These are phyloP conservation scores for Neopestalotiopsis sp. DNA, from an alignment of 2,329 filamentous ascomycete genomes.

Conservation along the genomic window DNA sequence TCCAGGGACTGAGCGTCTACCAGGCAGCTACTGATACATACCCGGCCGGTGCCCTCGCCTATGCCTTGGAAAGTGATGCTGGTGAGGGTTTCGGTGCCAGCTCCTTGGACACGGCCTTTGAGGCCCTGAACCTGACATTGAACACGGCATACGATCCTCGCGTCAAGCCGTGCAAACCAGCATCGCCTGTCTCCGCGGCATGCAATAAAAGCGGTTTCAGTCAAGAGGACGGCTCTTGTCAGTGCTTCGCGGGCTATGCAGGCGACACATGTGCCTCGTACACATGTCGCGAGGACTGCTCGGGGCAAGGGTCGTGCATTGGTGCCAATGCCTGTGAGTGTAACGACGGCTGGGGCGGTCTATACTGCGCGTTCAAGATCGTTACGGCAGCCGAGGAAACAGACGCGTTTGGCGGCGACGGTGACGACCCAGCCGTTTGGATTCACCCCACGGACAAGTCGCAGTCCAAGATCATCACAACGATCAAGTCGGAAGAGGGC, in stretches of 20 bases:
- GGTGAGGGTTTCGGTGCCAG: slow-evolving; percentile 45
- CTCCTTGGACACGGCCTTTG: slow-evolving; percentile 42
- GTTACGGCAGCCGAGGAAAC: slow-evolving; percentile 49
- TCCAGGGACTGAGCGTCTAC: slow-evolving; percentile 47
- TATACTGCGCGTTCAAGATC: slow-evolving; percentile 50
- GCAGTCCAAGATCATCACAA: slow-evolving; percentile 56
- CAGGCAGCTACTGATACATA: slow-evolving; percentile 43
- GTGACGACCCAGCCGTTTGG: slow-evolving; percentile 56
- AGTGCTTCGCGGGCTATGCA: slow-evolving; percentile 50
- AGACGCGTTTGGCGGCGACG: slow-evolving; percentile 48
- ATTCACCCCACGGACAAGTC: slow-evolving; percentile 46
- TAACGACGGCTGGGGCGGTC: slow-evolving; percentile 47
- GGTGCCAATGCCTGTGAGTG: slow-evolving; percentile 49
- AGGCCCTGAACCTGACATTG: slow-evolving; percentile 36
- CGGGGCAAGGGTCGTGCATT: slow-evolving; percentile 45
- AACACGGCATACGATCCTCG: slow-evolving; percentile 47
- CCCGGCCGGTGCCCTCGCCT: slow-evolving; percentile 45
- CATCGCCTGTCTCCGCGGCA: slow-evolving; percentile 38
- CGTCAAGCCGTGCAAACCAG: slow-evolving; percentile 26
- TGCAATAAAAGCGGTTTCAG: slow-evolving; percentile 48
- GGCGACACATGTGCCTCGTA: slow-evolving; percentile 41
- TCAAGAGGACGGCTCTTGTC: slow-evolving; percentile 35
- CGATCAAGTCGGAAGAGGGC: slow-evolving; percentile 54
- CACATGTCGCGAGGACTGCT: slow-evolving; percentile 47
- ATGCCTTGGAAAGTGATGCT: slow-evolving; percentile 46